Percentiles rank a stretch among this genome's conserved stretches.
Conservation (phyloP, 352 stramenopile species). For the Pythium vanterpoolii region DNA sequence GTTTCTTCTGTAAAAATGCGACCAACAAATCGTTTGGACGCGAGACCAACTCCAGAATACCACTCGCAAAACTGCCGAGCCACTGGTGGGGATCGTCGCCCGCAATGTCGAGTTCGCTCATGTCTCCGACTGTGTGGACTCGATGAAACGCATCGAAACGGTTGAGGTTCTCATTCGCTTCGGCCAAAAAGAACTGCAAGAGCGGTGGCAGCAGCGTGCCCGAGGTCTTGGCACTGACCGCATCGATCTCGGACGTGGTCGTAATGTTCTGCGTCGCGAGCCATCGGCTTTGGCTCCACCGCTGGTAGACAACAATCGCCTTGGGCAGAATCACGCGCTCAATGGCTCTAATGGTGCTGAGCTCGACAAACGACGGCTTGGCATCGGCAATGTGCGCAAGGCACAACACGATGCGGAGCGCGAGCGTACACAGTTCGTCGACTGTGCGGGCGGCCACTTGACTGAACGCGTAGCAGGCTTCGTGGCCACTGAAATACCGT, state of each 20-base stretch:
- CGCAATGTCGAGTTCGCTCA: constrained; percentile 29
- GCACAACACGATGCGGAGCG: constrained; percentile 61
- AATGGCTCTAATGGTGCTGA: constrained; percentile 37
- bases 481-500: constrained; percentile 41
- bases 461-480: constrained; percentile 58
- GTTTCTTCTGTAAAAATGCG: constrained; percentile 59
- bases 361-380: constrained; percentile 47
- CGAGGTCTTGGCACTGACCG: constrained; percentile 34
- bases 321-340: constrained; percentile 47
- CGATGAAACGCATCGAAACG: constrained; percentile 44
- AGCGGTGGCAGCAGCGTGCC: constrained; percentile 51
- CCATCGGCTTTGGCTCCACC: constrained; percentile 64
- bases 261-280: constrained; percentile 56
- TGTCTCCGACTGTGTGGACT: constrained; percentile 40
- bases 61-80: constrained; percentile 48
- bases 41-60: constrained; percentile 51
- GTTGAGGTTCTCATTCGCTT: constrained; percentile 55
- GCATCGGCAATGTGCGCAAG: constrained; percentile 61
- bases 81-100: constrained; percentile 51
- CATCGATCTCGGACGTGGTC: constrained; percentile 45
- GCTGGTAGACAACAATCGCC: constrained; percentile 66
- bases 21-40: constrained; percentile 55
- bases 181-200: constrained; percentile 60
- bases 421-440: constrained; percentile 60
- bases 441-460: constrained; percentile 57